Percentiles rank a stretch among this genome's conserved stretches.
Conservation (phyloP, 179 eudicot genomes). For the Gypsophila paniculata region DNA sequence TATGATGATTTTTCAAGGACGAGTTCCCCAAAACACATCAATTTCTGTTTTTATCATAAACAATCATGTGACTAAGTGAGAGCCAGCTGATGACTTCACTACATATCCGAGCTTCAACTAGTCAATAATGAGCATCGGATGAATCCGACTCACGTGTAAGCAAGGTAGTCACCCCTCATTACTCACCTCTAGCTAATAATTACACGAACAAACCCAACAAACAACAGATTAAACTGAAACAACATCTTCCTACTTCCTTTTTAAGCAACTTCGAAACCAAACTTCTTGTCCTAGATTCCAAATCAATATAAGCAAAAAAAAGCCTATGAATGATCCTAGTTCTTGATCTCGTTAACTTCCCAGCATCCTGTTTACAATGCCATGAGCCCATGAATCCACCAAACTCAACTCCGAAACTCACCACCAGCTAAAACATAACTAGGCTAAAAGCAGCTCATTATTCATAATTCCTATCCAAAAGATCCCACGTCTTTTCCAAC, state of each 20-base stretch:
- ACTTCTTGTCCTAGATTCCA: background rate
- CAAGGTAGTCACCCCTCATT: background rate
- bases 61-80: background rate
- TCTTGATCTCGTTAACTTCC: background rate
- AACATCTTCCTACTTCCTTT: background rate
- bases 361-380: background rate
- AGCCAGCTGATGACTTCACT: background rate
- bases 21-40: background rate
- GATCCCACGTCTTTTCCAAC: background rate
- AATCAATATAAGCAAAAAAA: background rate
- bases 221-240: background rate
- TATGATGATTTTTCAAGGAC: background rate
- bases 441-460: background rate
- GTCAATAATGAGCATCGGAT: background rate
- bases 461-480: background rate
- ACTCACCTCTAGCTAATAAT: constrained; percentile 1
- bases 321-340: background rate
- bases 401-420: too few relatives aligned
- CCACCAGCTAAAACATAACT: background rate
- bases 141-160: too few relatives aligned
- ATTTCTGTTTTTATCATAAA: background rate
- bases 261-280: background rate
- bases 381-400: background rate
- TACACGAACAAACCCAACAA: background rate
- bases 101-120: background rate